Evolutionary conservation across 805 yeast genomes (phyloP), one percentile per base, ranked within the genome.

Genomic region (Millerozyma acaciae): DNA sequence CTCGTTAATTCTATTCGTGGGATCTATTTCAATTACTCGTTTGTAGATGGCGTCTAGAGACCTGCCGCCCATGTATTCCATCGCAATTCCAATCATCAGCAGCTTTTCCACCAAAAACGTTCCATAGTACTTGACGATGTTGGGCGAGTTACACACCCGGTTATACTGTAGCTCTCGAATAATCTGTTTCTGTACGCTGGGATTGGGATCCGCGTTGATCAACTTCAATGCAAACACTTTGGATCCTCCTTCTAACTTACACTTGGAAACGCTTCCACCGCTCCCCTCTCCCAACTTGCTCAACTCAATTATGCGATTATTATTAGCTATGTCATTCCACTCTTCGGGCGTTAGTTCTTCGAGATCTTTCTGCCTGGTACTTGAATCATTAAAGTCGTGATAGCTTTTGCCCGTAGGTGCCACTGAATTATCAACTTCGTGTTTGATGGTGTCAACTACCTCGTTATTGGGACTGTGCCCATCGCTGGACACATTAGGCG

Each of bases 61-160:
- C 26, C 78, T 75, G 1, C 97, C 97, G 16, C 88, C 96, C 88
- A 95, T 93, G 56, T 77, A 93, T 58, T 93, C 98, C 97, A 93
- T 93, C 30, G 96, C 87, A 18, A 93, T 93, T 45, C 85, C 88
- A 25, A 93, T 88, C 50, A 88, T 77, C 18, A 88, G 84, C 40
- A 74, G 78, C 37, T 74, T 73, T 48, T 81, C 85, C 47, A 84
- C 80, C 43, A 85, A 68, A 51, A 85, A 93, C 42, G 96, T 88
- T 6, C 98, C 98, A 55, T 86, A 90, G 57, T 93, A 93, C 55
- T 79, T 75, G 16, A 90, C 97, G 40, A 93, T 93, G 52, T 78
- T 82, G 3, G 87, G 86, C 24, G 90, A 82, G 47, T 76, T 70
- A 54, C 95, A 90, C 24, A 80, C 71, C 44, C 85, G 73, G 57